A percentile compares a stretch with the other conserved stretches of the same genome.
These are phyloP conservation scores for Pachyrhizus erosus DNA, from an alignment of 306 rosid genomes.

Conservation along the genomic window DNA sequence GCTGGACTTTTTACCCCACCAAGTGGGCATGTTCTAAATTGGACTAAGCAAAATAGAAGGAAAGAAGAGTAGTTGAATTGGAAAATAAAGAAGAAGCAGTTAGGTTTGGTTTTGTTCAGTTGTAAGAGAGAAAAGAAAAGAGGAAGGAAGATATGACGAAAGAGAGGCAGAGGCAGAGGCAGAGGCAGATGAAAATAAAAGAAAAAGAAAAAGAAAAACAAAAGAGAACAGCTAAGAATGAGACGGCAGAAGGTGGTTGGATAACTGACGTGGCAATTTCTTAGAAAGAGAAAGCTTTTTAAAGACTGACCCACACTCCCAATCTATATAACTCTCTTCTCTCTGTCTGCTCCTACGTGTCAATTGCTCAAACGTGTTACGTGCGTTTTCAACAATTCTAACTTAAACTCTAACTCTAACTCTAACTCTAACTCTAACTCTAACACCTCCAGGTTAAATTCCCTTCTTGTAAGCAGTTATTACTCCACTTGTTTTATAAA, in stretches of 20 bases:
- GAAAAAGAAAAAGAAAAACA: not conserved
- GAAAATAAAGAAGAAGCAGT: too few relatives aligned
- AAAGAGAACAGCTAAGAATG: constrained; percentile 51
- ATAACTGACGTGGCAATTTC: constrained; percentile 67
- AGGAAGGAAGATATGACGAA: constrained; percentile 57
- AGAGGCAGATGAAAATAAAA: not conserved
- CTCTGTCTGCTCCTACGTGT: constrained; percentile 30
- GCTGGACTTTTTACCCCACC: constrained; percentile 77
- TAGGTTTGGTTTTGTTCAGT: constrained; percentile 35
- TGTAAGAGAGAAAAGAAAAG: too few relatives aligned
- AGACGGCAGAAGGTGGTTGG: constrained; percentile 82
- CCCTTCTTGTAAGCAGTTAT: too few relatives aligned
- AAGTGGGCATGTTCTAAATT: constrained; percentile 68
- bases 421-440: too few relatives aligned
- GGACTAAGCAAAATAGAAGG: not conserved
- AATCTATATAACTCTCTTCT: not conserved
- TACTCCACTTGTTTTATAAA: too few relatives aligned
- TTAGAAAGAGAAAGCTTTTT: constrained; percentile 40
- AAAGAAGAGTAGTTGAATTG: not conserved
- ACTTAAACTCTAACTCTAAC: too few relatives aligned
- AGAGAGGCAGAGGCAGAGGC: too few relatives aligned
- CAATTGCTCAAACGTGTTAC: not conserved
- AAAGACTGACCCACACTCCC: not conserved
- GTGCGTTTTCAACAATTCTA: not conserved
- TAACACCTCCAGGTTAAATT: too few relatives aligned